phyloP scores from a whole-genome alignment of 768 basidiomycete species.

The Dendrothele bispora region DNA sequence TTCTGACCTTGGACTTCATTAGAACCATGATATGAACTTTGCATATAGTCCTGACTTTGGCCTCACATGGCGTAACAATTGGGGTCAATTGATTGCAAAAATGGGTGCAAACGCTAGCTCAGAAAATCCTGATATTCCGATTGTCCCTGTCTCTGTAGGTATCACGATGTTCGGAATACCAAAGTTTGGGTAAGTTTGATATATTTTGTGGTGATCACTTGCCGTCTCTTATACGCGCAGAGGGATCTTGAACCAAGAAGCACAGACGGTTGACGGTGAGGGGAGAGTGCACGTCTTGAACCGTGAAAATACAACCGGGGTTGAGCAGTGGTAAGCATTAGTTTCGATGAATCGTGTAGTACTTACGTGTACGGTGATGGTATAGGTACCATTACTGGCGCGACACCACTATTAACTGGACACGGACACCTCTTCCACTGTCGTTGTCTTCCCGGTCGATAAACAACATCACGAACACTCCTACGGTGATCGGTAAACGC shows the following conservation, averaged over 20 bases:
- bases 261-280: slow-evolving; percentile 27
- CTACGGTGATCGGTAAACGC: slow-evolving; percentile 36
- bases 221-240: too few relatives aligned
- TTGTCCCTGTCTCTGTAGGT: slow-evolving; percentile 31
- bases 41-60: slow-evolving; percentile 28
- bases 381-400: slow-evolving; percentile 18
- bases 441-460: slow-evolving; percentile 15
- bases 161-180: slow-evolving; percentile 35
- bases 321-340: slow-evolving; percentile 27
- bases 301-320: slow-evolving; percentile 35
- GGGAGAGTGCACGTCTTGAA: slow-evolving; percentile 32
- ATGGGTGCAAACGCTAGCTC: slow-evolving; percentile 2
- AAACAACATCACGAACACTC: slow-evolving; percentile 35
- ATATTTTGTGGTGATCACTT: too few relatives aligned
- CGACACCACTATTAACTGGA: slow-evolving; percentile 23
- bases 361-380: background rate
- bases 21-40: slow-evolving; percentile 39
- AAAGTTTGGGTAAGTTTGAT: slow-evolving; percentile 30
- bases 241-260: slow-evolving; percentile 34
- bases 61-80: slow-evolving; percentile 34
- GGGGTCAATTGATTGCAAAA: slow-evolving; percentile 31
- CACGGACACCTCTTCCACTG: slow-evolving; percentile 30
- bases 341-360: background rate
- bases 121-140: slow-evolving; percentile 18
- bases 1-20: background rate